Conservation (phyloP, 2,329 filamentous ascomycete species). For the Colletotrichum sp. region DNA sequence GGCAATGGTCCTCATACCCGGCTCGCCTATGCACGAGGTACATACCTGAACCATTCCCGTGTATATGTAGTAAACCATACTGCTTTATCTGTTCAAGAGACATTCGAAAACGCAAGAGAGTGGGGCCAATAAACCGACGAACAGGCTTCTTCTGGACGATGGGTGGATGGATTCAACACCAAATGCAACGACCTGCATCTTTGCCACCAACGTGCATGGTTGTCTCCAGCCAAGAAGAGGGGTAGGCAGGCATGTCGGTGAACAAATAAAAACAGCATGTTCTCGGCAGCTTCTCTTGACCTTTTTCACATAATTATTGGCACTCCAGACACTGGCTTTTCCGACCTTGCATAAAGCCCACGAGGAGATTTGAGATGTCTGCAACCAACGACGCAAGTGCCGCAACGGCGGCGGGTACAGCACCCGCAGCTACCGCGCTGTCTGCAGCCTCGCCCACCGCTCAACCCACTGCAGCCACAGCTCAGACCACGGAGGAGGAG, state of each 20-base stretch:
- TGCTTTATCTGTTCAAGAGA: not conserved
- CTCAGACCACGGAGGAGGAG: not conserved
- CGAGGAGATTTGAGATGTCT: rapidly evolving
- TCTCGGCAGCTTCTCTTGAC: not conserved
- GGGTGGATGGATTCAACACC: not conserved
- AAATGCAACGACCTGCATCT: not conserved
- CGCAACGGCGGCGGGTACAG: too few species aligned
- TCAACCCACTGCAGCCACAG: too few species aligned
- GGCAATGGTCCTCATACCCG: not conserved
- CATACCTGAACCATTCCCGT: not conserved
- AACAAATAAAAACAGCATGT: not conserved
- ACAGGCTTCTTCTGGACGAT: not conserved
- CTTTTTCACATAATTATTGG: not conserved
- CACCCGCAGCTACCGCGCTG: too few species aligned
- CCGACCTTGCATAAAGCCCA: too few species aligned
- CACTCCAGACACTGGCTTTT: too few species aligned
- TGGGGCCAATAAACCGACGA: not conserved
- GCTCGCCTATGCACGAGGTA: not conserved
- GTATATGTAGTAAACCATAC: not conserved
- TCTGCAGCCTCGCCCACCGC: too few species aligned
- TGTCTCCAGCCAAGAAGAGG: not conserved
- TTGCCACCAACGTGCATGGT: not conserved
- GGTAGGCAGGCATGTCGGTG: not conserved
- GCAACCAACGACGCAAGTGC: not conserved
- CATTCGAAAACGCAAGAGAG: too few species aligned